phyloP scores from a whole-genome alignment of 2,329 filamentous ascomycete genomes.

The Polychaeton citri region DNA sequence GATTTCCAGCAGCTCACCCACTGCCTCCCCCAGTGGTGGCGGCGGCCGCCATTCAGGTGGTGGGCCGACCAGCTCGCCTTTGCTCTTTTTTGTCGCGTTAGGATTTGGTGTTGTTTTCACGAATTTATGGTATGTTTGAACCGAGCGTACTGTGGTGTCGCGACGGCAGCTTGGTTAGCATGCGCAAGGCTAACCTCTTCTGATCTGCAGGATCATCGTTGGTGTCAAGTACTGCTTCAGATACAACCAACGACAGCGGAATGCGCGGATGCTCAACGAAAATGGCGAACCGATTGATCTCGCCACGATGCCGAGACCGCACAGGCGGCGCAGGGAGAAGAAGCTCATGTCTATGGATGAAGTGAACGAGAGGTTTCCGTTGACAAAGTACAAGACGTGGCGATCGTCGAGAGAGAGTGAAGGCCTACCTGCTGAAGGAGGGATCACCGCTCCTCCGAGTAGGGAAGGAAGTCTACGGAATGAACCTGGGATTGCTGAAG shows the following conservation, averaged over 20 bases:
- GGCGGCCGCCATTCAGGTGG: not conserved
- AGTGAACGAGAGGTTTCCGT: slow-evolving; percentile 91
- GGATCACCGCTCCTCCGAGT: slow-evolving; percentile 63
- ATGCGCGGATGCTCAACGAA: slow-evolving; percentile 60
- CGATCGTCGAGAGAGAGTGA: slow-evolving; percentile 69
- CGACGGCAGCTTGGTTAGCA: too few relatives aligned
- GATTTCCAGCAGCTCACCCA: not conserved
- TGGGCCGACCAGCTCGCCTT: slow-evolving; percentile 53
- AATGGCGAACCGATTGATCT: slow-evolving; percentile 76
- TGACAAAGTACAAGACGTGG: slow-evolving; percentile 95
- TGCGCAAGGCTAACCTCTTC: too few relatives aligned
- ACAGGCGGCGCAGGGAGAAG: slow-evolving; percentile 83
- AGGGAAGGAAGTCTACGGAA: slow-evolving; percentile 61
- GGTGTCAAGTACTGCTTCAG: slow-evolving; percentile 99
- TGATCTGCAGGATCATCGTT: slow-evolving; percentile 74
- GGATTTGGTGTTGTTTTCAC: slow-evolving; percentile 98
- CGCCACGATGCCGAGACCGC: slow-evolving; percentile 69
- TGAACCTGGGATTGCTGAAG: slow-evolving; percentile 34
- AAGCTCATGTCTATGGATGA: slow-evolving; percentile 99
- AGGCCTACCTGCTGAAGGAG: slow-evolving; percentile 71
- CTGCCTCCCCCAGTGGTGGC: not conserved
- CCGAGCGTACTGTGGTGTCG: too few relatives aligned
- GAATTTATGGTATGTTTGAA: slow-evolving; percentile 71
- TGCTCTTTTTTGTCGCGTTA: slow-evolving; percentile 87
- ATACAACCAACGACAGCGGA: slow-evolving; percentile 88